A percentile compares a stretch with the other conserved stretches of the same genome.
phyloP scores from a whole-genome alignment of 2,329 filamentous ascomycete genomes.

The Monosporascus sp. region DNA sequence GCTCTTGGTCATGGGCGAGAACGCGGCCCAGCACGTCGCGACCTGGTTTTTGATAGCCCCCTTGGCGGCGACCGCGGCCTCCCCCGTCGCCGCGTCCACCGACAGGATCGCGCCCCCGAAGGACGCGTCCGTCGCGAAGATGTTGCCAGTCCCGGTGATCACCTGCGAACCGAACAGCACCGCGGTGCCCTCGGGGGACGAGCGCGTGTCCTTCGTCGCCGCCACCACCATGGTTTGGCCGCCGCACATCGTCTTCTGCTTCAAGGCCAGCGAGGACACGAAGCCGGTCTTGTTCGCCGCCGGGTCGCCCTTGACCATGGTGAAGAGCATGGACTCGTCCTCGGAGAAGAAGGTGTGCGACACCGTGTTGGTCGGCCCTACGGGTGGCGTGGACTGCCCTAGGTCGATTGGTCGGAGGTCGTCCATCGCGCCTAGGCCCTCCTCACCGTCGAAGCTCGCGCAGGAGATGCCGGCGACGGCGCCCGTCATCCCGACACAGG shows the following conservation, averaged over 20 bases:
- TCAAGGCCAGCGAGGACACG: constrained; percentile 45
- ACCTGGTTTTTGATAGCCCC: constrained; percentile 43
- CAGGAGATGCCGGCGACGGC: constrained; percentile 26
- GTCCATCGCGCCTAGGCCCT: constrained; percentile 40
- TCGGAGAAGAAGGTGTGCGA: constrained; percentile 56
- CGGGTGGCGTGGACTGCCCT: constrained; percentile 51
- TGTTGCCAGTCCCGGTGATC: constrained; percentile 37
- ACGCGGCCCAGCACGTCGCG: constrained; percentile 54
- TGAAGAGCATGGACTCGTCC: constrained; percentile 46
- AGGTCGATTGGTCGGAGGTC: constrained; percentile 42
- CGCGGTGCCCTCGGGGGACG: constrained; percentile 48
- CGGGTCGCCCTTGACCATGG: constrained; percentile 57
- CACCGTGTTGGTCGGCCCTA: constrained; percentile 52
- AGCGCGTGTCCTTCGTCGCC: constrained; percentile 24
- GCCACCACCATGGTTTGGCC: constrained; percentile 8
- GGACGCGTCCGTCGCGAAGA: constrained; percentile 54
- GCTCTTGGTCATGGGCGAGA: constrained; percentile 41
- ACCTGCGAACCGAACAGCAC: constrained; percentile 50
- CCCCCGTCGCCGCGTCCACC: constrained; percentile 27
- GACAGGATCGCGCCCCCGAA: constrained; percentile 50
- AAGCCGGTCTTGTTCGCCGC: constrained; percentile 51
- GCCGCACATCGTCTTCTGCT: constrained; percentile 8
- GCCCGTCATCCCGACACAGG: constrained; percentile 32
- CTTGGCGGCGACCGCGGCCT: constrained; percentile 31
- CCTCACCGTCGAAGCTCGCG: constrained; percentile 11